A percentile compares a stretch with the other conserved stretches of the same genome.
These are phyloP conservation scores for Diplogelasinospora grovesii DNA, from an alignment of 495 filamentous ascomycete genomes.

Conservation along the genomic window DNA sequence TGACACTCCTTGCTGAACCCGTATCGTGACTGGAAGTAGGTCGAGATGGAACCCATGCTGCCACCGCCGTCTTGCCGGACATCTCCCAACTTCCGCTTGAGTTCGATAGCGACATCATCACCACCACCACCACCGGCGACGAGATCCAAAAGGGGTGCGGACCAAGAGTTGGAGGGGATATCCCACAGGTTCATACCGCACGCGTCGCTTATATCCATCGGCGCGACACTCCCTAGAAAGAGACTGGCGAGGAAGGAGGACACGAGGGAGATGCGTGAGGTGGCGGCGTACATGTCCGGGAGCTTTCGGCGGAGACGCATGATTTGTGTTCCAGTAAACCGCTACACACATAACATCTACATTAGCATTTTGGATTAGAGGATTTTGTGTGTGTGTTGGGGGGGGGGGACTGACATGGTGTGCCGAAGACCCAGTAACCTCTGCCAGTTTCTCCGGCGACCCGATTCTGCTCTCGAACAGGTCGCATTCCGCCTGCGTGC, in stretches of 20 bases:
- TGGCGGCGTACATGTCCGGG: conserved; percentile 72
- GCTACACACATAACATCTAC: conserved; percentile 54
- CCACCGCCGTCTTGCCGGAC: conserved; percentile 75
- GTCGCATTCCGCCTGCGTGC: conserved; percentile 87
- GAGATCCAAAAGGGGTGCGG: conserved; percentile 64
- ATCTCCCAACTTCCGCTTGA: conserved; percentile 72
- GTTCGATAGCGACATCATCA: conserved; percentile 54
- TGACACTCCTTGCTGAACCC: conserved; percentile 69
- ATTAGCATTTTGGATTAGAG: too few relatives aligned
- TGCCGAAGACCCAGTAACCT: conserved; percentile 80
- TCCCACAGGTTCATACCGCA: conserved; percentile 98
- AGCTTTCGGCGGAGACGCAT: conserved; percentile 74
- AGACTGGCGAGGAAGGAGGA: conserved; percentile 92
- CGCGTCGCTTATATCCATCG: conserved; percentile 89
- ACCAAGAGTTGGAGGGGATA: conserved; percentile 65
- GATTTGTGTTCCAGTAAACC: conserved; percentile 97
- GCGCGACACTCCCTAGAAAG: conserved; percentile 77
- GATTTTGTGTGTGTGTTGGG: neutral
- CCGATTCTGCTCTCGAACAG: conserved; percentile 70
- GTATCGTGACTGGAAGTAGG: conserved; percentile 72
- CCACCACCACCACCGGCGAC: conserved; percentile 63
- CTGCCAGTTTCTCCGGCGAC: conserved; percentile 57
- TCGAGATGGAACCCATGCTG: conserved; percentile 63
- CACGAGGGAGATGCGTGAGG: conserved; percentile 82
- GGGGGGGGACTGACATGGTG: conserved; percentile 65